These are phyloP conservation scores for Adenanthera pavonina DNA, from an alignment of 306 rosid species.

Conservation along the genomic window DNA sequence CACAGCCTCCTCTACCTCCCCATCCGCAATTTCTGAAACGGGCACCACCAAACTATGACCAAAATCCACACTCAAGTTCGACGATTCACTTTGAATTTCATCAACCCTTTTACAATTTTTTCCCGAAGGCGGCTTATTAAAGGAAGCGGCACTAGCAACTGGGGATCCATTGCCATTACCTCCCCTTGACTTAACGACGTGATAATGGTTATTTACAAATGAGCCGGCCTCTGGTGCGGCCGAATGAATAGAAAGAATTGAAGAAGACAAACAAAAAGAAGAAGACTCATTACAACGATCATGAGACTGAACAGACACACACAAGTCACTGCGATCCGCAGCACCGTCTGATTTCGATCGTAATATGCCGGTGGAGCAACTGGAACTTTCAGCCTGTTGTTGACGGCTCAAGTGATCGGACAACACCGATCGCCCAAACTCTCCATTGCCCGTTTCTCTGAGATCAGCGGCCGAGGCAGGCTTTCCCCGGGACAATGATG, in stretches of 20 bases:
- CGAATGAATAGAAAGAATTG: constrained; percentile 43
- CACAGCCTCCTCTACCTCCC: constrained; percentile 46
- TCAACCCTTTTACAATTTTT: constrained; percentile 49
- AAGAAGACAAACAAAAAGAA: constrained; percentile 32
- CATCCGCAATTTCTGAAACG: constrained; percentile 25
- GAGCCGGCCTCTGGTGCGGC: constrained; percentile 32
- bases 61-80: constrained; percentile 35
- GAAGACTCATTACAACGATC: constrained; percentile 46
- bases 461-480: constrained; percentile 29
- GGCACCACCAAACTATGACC: constrained; percentile 33
- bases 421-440: constrained; percentile 56
- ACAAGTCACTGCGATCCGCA: constrained; percentile 33
- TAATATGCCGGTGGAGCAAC: constrained; percentile 35
- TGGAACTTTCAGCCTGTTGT: constrained; percentile 29
- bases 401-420: constrained; percentile 54
- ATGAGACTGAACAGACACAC: constrained; percentile 25
- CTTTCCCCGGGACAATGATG: constrained; percentile 57
- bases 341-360: constrained; percentile 67
- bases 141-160: constrained; percentile 44
- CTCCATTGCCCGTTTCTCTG: constrained; percentile 39
- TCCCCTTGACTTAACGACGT: constrained; percentile 51
- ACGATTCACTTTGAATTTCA: constrained; percentile 47
- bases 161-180: constrained; percentile 50
- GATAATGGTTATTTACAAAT: constrained; percentile 49
- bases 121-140: constrained; percentile 61